These are phyloP conservation scores for Diaporthe capsici DNA, from an alignment of 2,329 filamentous ascomycete species.

Conservation along the genomic window DNA sequence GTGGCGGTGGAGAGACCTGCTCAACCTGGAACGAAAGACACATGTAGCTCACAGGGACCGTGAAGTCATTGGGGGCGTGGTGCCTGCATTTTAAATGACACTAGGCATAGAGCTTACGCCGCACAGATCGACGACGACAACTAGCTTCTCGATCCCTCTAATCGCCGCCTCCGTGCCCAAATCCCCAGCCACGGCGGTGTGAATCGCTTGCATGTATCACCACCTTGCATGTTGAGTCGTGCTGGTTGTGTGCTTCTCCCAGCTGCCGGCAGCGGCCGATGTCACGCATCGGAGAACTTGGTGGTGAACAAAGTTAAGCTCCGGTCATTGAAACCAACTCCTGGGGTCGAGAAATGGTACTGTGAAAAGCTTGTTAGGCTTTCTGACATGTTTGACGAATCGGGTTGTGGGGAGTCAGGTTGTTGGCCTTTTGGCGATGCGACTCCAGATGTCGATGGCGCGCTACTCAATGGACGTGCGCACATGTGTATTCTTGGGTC, in stretches of 20 bases:
- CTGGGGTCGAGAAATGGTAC: background rate
- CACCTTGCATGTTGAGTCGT: background rate
- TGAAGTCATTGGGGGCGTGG: background rate
- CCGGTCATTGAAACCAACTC: slow-evolving; percentile 18
- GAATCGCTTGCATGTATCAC: slow-evolving; percentile 11
- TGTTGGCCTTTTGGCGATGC: background rate
- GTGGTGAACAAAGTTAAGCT: slow-evolving; percentile 27
- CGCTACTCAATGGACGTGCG: background rate
- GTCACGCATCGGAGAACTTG: slow-evolving; percentile 7
- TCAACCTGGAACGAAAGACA: slow-evolving; percentile 18
- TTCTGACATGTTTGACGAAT: slow-evolving; percentile 10
- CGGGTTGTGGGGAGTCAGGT: slow-evolving; percentile 13
- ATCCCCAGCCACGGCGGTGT: background rate
- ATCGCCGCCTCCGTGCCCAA: background rate
- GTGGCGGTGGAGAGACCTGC: slow-evolving; percentile 6
- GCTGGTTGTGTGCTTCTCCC: background rate
- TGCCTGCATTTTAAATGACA: background rate
- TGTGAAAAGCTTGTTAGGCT: slow-evolving; percentile 7
- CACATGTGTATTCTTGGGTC: background rate
- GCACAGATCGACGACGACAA: slow-evolving; percentile 3
- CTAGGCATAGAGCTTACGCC: background rate
- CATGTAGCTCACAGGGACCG: background rate
- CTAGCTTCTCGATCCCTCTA: background rate
- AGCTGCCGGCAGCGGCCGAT: slow-evolving; percentile 20
- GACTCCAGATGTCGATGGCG: slow-evolving; percentile 11